These are phyloP conservation scores for Suillus subalutaceus DNA, from an alignment of 768 basidiomycete genomes.

Conservation along the genomic window DNA sequence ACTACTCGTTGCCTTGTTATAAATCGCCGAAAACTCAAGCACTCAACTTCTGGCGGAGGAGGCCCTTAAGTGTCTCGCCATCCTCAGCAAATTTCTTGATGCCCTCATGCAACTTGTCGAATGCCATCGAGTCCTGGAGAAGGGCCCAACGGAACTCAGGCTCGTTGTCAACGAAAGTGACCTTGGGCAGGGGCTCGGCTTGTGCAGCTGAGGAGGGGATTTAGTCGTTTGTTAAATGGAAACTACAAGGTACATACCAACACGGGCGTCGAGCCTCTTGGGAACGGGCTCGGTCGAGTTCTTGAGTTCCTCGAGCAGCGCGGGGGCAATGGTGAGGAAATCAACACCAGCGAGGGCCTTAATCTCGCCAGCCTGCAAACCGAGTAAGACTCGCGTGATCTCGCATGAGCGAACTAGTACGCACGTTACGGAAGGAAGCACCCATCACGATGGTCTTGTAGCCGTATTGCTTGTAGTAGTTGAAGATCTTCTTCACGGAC, in stretches of 20 bases:
- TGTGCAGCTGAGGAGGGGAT: constrained; percentile 44
- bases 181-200: constrained; percentile 71
- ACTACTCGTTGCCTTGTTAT: constrained; percentile 1
- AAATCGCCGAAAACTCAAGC: constrained; percentile 16
- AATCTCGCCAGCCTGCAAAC: constrained; percentile 80
- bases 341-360: constrained; percentile 94
- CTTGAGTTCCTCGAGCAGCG: constrained; percentile 91
- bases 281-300: constrained; percentile 76
- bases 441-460: constrained; percentile 99
- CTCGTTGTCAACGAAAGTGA: constrained; percentile 88
- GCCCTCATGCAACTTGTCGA: constrained; percentile 97
- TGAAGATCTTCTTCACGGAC: constrained; percentile 96
- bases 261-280: constrained; percentile 74
- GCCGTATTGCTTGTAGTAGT: constrained; percentile 98
- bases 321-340: constrained; percentile 94
- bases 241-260: constrained; percentile 35
- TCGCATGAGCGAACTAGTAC: constrained; percentile 29
- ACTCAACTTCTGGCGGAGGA: constrained; percentile 69
- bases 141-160: constrained; percentile 95
- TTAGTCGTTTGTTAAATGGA: background rate
- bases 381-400: constrained; percentile 13
- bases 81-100: constrained; percentile 99
- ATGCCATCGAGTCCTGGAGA: constrained; percentile 95
- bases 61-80: constrained; percentile 82
- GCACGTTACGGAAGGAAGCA: constrained; percentile 97